Base-by-base conservation (phyloP, 2,329 filamentous ascomycete genomes). In the Thelonectria blattea region DNA sequence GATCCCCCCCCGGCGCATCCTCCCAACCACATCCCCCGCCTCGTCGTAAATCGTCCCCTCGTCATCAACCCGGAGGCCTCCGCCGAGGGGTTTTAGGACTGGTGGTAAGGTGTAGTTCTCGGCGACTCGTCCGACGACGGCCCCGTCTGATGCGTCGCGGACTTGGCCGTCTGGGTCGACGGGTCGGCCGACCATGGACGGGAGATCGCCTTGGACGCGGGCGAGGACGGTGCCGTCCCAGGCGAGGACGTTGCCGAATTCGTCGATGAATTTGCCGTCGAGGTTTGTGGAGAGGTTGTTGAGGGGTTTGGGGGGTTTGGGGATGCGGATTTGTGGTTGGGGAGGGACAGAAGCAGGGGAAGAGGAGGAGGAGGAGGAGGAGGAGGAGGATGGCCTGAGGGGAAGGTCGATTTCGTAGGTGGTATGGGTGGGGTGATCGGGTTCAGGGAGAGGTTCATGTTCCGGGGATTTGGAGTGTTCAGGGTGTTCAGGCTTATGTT, bases 111-210 rank as follows among this genome's bases (percentile, higher is more conserved):
- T 81, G 20, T 86, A 74, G 2, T 77, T 75, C 63, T 88, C 87
- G 20, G 83, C 84, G 68, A 92, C 92, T 74, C 88, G 88, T 78
- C 94, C 91, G 60, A 88, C 83, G 24, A 94, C 87, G 61, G 94
- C 90, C 24, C 91, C 91, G 63, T 94, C 91, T 24, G 60, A 88
- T 24, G 22, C 85, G 63, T 94, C 91, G 9, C 94, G 89, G 3
- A 85, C 72, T 63, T 84, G 78, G 15, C 83, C 83, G 18, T 75
- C 74, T 3, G 75, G 71, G 9, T 78, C 73, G 1, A 85, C 80
- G 45, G 75, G 76, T 42, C 78, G 74, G 32, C 83, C 83, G 6
- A 85, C 76, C 79, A 85, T 85, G 48, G 81, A 79, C 4, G 83
- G 83, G 22, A 86, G 73, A 68, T 85, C 83, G 7, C 83, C 83